Conservation (phyloP, 2,329 filamentous ascomycete species). For the Cytospora chrysosperma region DNA sequence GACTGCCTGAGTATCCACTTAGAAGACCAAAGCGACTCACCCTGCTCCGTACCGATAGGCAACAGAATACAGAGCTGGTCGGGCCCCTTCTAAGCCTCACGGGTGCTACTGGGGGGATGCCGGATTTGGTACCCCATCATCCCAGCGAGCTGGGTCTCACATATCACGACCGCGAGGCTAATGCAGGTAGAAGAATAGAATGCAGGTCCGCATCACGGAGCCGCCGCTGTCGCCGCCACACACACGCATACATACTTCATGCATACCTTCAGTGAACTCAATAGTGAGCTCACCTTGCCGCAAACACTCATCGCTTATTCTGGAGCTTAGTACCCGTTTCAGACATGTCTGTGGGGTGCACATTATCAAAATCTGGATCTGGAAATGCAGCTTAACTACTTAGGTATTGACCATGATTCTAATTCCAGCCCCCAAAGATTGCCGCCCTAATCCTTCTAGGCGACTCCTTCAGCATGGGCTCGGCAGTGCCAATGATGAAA, state of each 20-base stretch:
- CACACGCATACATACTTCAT: background rate
- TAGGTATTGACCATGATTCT: background rate
- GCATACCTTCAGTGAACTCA: background rate
- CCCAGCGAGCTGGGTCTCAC: background rate
- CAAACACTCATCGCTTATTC: background rate
- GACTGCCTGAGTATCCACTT: background rate
- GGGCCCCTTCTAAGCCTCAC: constrained; percentile 18
- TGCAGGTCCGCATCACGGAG: background rate
- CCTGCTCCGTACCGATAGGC: constrained; percentile 11
- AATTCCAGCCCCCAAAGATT: constrained; percentile 12
- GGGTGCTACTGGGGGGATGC: constrained; percentile 8
- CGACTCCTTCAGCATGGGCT: constrained; percentile 2
- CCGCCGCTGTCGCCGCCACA: background rate
- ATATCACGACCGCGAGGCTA: background rate
- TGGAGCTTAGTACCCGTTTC: background rate
- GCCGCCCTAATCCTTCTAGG: constrained; percentile 18
- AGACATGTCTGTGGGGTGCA: background rate
- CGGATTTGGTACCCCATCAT: constrained; percentile 12
- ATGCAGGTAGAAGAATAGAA: background rate
- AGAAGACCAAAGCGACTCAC: constrained; percentile 8
- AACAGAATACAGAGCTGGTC: constrained; percentile 1
- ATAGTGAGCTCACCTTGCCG: background rate
- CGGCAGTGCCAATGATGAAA: background rate
- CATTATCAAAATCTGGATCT: background rate
- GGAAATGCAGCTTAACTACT: background rate